Conservation (phyloP, 192 early-diverging fungal species). For the Gonapodya sp. region DNA sequence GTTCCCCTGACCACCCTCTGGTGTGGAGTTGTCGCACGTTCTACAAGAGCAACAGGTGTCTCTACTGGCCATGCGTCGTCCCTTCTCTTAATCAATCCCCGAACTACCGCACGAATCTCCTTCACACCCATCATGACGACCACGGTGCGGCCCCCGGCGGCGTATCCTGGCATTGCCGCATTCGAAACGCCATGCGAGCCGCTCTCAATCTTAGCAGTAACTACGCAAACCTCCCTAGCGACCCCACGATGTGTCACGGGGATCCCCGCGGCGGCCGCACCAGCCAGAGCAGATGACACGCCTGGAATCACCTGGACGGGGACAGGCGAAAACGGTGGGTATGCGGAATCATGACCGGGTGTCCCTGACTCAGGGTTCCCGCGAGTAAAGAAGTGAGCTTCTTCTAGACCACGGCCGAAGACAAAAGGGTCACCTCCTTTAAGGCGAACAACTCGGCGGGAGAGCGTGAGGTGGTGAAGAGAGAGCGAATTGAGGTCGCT, state of each 20-base stretch:
- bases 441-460: conserved; percentile 59
- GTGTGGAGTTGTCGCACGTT: conserved; percentile 67
- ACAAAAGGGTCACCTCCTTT: conserved; percentile 92
- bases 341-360: background rate
- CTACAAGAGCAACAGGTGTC: conserved; percentile 68
- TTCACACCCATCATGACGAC: conserved; percentile 74
- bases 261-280: conserved; percentile 58
- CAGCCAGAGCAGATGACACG: conserved; percentile 66
- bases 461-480: background rate
- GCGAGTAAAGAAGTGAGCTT: conserved; percentile 35
- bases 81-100: conserved; percentile 29
- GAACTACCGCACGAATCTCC: conserved; percentile 32
- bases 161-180: conserved; percentile 52
- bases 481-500: background rate
- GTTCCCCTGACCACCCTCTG: conserved; percentile 62
- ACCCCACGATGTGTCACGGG: conserved; percentile 84
- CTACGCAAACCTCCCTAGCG: conserved; percentile 74
- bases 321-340: background rate
- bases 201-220: conserved; percentile 66
- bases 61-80: conserved; percentile 28
- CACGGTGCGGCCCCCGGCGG: conserved; percentile 57
- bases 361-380: background rate
- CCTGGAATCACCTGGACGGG: conserved; percentile 59
- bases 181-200: conserved; percentile 24
- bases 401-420: conserved; percentile 88